Percentiles rank a stretch among this genome's conserved stretches.
phyloP scores from a whole-genome alignment of 176 grass and related monocot genomes.

The Areca catechu region DNA sequence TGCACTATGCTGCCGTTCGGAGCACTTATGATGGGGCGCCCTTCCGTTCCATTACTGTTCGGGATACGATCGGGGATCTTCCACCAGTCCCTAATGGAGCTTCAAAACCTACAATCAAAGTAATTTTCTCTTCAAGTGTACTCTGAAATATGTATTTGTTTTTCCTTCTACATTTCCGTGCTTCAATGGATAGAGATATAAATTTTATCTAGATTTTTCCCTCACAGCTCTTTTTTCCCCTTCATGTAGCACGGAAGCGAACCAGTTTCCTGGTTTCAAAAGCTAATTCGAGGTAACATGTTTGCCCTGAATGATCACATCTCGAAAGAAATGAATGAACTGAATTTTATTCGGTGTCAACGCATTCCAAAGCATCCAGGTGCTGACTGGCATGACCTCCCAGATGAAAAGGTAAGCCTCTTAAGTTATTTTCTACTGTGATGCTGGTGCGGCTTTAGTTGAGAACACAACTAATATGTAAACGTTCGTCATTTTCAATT shows the following conservation, averaged over 20 bases:
- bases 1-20: conserved; percentile 56
- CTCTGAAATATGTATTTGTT: too few relatives aligned
- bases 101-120: conserved; percentile 60
- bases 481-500: not conserved
- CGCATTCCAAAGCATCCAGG: conserved; percentile 48
- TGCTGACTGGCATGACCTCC: conserved; percentile 65
- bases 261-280: conserved; percentile 86
- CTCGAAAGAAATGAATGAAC: conserved; percentile 78
- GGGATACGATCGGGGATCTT: conserved; percentile 81
- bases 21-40: conserved; percentile 84
- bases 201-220: not conserved
- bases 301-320: conserved; percentile 48
- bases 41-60: conserved; percentile 82
- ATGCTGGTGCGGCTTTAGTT: too few relatives aligned
- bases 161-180: too few relatives aligned
- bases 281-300: conserved; percentile 57
- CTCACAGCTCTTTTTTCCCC: not conserved
- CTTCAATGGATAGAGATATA: too few relatives aligned
- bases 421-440: not conserved
- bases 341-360: conserved; percentile 62
- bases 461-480: too few relatives aligned
- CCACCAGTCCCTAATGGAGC: conserved; percentile 73
- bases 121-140: conserved; percentile 10
- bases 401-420: conserved; percentile 57
- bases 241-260: conserved; percentile 53